These are phyloP conservation scores for Neospermospora avenae DNA, from an alignment of 2,329 filamentous ascomycete species.

Conservation along the genomic window DNA sequence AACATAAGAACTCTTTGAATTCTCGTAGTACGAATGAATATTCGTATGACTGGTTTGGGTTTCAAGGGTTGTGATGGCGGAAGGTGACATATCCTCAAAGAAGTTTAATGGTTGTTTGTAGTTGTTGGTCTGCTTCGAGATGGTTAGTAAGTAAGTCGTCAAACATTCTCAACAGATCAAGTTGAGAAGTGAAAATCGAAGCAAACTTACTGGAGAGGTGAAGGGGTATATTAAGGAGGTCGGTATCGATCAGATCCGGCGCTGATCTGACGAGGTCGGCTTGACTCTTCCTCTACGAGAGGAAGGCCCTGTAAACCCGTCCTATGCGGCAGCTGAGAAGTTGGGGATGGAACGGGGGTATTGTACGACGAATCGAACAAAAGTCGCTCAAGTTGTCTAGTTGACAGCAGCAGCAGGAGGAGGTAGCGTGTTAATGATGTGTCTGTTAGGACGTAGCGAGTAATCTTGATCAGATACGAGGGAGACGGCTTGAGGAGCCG, in stretches of 20 bases:
- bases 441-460: constrained; percentile 59
- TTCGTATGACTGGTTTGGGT: constrained; percentile 34
- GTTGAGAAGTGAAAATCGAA: neutral
- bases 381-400: constrained; percentile 48
- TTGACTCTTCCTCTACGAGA: constrained; percentile 99
- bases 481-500: constrained; percentile 61
- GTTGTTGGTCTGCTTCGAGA: constrained; percentile 1
- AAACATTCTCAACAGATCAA: neutral
- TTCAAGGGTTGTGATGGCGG: constrained; percentile 55
- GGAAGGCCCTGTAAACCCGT: constrained; percentile 97
- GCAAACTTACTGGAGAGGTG: constrained; percentile 26
- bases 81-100: constrained; percentile 61
- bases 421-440: constrained; percentile 64
- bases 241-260: constrained; percentile 89
- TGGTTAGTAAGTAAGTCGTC: constrained; percentile 4
- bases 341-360: constrained; percentile 55
- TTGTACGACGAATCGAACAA: constrained; percentile 49
- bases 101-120: constrained; percentile 21
- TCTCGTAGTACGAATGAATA: constrained; percentile 32
- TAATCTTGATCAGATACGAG: constrained; percentile 68
- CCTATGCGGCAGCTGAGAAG: constrained; percentile 99
- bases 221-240: constrained; percentile 81
- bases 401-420: constrained; percentile 51
- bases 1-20: constrained; percentile 27
- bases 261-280: constrained; percentile 92